Evolutionary conservation across 176 grass and related monocot genomes (phyloP), one percentile per base, ranked within the genome.

Genomic region (Zoysia japonica): DNA sequence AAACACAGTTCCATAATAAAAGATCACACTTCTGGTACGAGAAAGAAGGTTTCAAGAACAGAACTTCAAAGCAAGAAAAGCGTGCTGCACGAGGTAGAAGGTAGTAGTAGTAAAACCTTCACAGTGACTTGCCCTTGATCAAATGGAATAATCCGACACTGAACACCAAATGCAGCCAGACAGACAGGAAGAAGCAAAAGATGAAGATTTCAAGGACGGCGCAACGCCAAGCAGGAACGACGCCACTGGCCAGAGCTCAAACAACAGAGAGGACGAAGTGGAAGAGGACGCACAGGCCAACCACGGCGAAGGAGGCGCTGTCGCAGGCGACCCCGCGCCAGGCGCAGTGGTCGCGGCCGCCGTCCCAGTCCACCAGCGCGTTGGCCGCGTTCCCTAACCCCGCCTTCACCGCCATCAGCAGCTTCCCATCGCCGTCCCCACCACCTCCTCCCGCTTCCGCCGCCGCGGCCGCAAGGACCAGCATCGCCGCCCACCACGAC

Each of bases 291-390:
- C 80, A 99, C 96, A 99, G 72, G 35, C 81, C 81, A 57, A 86
- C 65, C 38, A 99, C 88, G 77, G 86, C 79, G 75, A 86, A 83
- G 76, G 92, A 93, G 75, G 84, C 75, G 83, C 72, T 84, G 86
- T 95, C 90, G 87, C 96, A 99, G 71, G 84, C 37, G 83, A 99
- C 96, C 1, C 96, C 96, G 46, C 92, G 83, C 96, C 96, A 99
- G 36, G 86, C 85, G 88, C 96, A 99, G 87, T 99, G 90, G 81
- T 89, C 89, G 64, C 64, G 54, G 35, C 62, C 79, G 63, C 80
- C 89, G 61, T 79, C 88, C 96, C 96, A 99, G 72, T 94, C 92
- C 4, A 87, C 88, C 13, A 95, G 84, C 64, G 84, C 88, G 88
- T 87, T 93, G 44, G 92, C 90, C 19, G 82, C 86, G 86, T 99